Percentiles rank a stretch among this genome's conserved stretches.
phyloP scores from a whole-genome alignment of 768 basidiomycete species.

The Chalciporus chontae region DNA sequence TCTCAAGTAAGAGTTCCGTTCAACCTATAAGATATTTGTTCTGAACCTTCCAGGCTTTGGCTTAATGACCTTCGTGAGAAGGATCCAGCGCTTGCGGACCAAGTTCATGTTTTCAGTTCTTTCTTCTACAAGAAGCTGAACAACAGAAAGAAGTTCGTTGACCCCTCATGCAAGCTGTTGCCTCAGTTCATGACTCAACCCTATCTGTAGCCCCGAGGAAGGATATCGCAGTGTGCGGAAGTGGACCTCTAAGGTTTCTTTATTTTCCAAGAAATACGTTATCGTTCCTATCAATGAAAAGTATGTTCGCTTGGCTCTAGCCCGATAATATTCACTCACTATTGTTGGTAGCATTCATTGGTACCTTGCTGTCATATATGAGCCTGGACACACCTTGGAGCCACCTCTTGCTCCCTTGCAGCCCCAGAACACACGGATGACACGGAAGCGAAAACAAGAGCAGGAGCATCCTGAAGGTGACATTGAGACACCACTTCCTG shows the following conservation, averaged over 20 bases:
- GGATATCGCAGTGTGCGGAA: conserved; percentile 85
- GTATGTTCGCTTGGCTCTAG: conserved; percentile 41
- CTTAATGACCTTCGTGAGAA: conserved; percentile 50
- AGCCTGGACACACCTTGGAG: conserved; percentile 61
- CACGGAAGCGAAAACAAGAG: conserved; percentile 22
- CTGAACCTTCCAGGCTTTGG: conserved; percentile 55
- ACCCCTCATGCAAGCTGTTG: background rate
- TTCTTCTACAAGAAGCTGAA: conserved; percentile 97
- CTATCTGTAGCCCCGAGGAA: conserved; percentile 42
- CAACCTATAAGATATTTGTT: background rate
- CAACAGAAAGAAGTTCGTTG: conserved; percentile 50
- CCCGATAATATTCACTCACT: conserved; percentile 4
- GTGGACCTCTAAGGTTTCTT: conserved; percentile 87
- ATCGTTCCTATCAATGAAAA: conserved; percentile 97
- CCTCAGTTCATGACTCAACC: conserved; percentile 13
- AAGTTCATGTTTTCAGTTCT: conserved; percentile 90
- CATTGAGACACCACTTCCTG: background rate
- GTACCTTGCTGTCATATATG: conserved; percentile 93
- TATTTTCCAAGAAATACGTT: conserved; percentile 90
- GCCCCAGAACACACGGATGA: conserved; percentile 11
- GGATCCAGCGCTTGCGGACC: conserved; percentile 60
- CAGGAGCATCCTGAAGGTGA: conserved; percentile 5
- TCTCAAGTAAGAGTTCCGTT: conserved; percentile 62
- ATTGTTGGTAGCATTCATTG: conserved; percentile 72
- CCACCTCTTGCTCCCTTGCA: conserved; percentile 39